phyloP scores from a whole-genome alignment of 2,329 filamentous ascomycete genomes.

The Alternaria sp. region DNA sequence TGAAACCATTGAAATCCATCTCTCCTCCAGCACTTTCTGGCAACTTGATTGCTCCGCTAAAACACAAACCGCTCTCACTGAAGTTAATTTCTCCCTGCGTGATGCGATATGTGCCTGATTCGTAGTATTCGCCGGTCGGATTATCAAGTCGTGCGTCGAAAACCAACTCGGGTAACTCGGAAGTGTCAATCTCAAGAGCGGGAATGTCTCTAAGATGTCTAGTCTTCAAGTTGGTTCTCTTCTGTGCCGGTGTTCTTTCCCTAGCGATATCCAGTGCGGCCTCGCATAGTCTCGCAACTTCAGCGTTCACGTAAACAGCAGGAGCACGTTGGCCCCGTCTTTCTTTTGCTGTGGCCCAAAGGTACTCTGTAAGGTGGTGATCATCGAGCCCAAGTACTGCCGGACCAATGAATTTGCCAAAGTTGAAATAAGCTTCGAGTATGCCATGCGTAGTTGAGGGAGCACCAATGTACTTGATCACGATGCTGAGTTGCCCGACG shows the following conservation, averaged over 20 bases:
- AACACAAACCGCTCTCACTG: neutral
- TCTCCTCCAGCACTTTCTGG: neutral
- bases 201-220: neutral
- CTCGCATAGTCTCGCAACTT: neutral
- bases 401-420: neutral
- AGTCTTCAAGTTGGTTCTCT: neutral
- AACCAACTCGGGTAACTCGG: accelerated
- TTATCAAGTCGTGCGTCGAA: neutral
- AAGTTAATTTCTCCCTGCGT: neutral
- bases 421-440: neutral
- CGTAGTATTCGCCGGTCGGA: neutral
- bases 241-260: neutral
- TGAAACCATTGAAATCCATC: accelerated
- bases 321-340: neutral
- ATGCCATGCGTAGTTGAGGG: neutral
- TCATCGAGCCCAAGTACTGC: neutral
- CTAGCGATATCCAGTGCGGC: neutral
- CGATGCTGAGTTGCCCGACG: neutral
- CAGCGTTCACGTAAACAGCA: accelerated
- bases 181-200: neutral
- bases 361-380: neutral
- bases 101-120: neutral
- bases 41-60: neutral
- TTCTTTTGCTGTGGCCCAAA: neutral
- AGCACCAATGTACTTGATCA: neutral